Evolutionary conservation across 2,329 filamentous ascomycete species (phyloP).

Genomic region (Stachybotrys chartarum): DNA sequence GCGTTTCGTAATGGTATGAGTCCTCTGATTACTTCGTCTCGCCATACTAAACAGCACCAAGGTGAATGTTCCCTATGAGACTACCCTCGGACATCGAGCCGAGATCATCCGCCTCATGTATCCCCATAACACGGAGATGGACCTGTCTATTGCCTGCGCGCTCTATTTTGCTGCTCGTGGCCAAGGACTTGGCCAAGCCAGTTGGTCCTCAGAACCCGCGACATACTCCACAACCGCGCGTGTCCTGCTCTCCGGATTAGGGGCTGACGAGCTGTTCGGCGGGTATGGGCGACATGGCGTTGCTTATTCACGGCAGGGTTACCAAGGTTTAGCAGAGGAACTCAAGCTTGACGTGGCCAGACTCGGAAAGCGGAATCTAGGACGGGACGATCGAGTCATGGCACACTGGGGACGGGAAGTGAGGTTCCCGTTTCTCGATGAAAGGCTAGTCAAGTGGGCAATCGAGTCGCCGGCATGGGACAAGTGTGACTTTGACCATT

Average conservation of each 20-base stretch:
- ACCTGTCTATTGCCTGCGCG: constrained; percentile 86
- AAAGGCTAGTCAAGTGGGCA: constrained; percentile 76
- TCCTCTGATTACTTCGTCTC: not conserved
- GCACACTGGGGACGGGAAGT: constrained; percentile 84
- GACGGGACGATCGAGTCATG: constrained; percentile 86
- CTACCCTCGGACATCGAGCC: constrained; percentile 61
- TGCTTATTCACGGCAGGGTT: constrained; percentile 65
- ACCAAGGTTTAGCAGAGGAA: constrained; percentile 68
- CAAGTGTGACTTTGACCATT: constrained; percentile 79
- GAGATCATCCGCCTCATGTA: constrained; percentile 72
- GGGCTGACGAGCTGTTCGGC: constrained; percentile 93
- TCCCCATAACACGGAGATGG: constrained; percentile 98
- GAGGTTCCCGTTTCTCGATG: constrained; percentile 86
- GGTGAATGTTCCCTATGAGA: constrained; percentile 75
- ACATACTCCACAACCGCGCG: constrained; percentile 64
- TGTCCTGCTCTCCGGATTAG: constrained; percentile 84
- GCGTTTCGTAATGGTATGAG: constrained; percentile 68
- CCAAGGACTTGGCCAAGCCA: constrained; percentile 38
- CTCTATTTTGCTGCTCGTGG: constrained; percentile 93
- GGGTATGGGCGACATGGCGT: constrained; percentile 81
- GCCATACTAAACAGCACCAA: constrained; percentile 17
- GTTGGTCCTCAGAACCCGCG: constrained; percentile 13
- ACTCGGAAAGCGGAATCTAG: constrained; percentile 88
- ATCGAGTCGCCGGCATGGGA: constrained; percentile 67
- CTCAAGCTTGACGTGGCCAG: constrained; percentile 78